Percentiles rank a stretch among this genome's conserved stretches.
These are phyloP conservation scores for Truncatella angustata DNA, from an alignment of 2,329 filamentous ascomycete genomes.

Conservation along the genomic window DNA sequence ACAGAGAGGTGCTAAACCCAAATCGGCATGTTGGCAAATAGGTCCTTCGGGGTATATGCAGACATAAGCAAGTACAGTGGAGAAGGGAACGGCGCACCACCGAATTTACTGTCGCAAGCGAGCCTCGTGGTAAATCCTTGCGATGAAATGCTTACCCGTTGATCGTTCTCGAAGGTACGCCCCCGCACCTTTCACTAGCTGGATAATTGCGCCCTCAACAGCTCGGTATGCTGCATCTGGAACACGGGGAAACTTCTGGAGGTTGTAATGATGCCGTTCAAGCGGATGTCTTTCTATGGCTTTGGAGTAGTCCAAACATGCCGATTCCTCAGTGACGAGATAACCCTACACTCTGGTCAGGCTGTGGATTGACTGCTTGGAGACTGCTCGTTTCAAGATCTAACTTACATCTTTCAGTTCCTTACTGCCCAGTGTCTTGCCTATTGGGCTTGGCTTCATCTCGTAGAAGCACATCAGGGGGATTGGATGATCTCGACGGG, in stretches of 20 bases:
- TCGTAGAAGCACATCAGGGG: conserved; percentile 1
- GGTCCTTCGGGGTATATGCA: no score
- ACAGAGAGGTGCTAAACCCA: no score
- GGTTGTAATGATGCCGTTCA: neutral
- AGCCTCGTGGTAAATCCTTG: no score
- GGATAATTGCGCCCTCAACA: neutral
- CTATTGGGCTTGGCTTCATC: neutral
- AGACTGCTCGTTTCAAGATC: neutral
- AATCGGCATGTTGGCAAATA: no score
- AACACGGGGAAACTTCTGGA: neutral
- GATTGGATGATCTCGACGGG: neutral
- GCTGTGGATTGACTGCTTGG: no score
- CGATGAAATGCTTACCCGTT: no score
- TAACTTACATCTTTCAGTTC: neutral
- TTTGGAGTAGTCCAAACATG: neutral
- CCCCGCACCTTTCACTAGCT: neutral
- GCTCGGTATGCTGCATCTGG: neutral
- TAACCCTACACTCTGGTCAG: neutral
- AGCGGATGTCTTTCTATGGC: neutral
- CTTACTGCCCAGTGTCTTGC: neutral
- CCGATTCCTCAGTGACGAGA: neutral
- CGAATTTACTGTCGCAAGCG: no score
- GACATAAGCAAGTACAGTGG: no score
- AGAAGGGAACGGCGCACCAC: no score
- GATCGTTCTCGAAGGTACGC: no score